These are phyloP conservation scores for Hyparrhenia diplandra DNA, from an alignment of 176 grass and related monocot species.

Conservation along the genomic window DNA sequence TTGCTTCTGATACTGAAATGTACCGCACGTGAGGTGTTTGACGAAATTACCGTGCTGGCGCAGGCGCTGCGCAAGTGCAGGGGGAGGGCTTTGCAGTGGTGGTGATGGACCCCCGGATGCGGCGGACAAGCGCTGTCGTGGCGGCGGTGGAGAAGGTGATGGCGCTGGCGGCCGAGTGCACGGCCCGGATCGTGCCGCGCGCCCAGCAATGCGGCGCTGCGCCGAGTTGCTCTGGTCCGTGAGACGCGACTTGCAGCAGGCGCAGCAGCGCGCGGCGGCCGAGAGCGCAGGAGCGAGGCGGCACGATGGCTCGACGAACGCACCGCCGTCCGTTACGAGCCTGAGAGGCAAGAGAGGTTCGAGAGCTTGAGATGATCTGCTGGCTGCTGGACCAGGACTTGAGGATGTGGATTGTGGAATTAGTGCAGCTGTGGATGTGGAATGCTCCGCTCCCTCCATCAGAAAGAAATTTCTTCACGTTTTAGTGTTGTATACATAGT, in stretches of 20 bases:
- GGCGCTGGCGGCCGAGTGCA: constrained; percentile 71
- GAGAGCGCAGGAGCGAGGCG: not conserved
- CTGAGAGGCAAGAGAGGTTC: not conserved
- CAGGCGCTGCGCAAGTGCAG: constrained; percentile 68
- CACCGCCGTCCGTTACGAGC: not conserved
- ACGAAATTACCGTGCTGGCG: constrained; percentile 35
- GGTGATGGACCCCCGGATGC: constrained; percentile 81
- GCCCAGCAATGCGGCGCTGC: constrained; percentile 65
- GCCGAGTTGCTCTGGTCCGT: constrained; percentile 80
- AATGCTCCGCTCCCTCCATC: too few species aligned
- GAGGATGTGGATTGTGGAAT: too few species aligned
- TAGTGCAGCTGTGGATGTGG: too few species aligned
- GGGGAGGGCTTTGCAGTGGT: constrained; percentile 62
- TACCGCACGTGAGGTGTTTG: constrained; percentile 12
- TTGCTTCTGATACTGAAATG: not conserved
- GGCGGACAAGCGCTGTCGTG: constrained; percentile 53
- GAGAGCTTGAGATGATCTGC: not conserved
- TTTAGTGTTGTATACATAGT: too few species aligned
- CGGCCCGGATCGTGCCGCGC: constrained; percentile 48
- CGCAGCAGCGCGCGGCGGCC: constrained; percentile 36
- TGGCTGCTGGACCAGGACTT: too few species aligned
- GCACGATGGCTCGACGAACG: constrained; percentile 28
- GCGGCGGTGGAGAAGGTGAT: constrained; percentile 61
- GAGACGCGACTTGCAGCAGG: constrained; percentile 65
- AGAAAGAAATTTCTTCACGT: too few species aligned